These are phyloP conservation scores for Boletus coccyginus DNA, from an alignment of 768 basidiomycete species.

Conservation along the genomic window DNA sequence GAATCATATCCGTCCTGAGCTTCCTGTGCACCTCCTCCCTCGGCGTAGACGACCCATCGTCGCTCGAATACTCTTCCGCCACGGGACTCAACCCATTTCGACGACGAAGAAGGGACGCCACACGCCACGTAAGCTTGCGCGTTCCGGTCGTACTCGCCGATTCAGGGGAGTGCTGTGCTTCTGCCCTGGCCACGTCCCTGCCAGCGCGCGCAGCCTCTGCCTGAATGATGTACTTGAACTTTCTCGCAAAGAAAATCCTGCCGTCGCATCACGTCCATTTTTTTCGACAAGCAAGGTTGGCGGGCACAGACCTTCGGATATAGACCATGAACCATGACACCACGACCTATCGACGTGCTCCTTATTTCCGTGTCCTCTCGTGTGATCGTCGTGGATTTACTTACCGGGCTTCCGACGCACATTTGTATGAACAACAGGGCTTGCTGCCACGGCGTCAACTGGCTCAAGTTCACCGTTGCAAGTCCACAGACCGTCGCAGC, in stretches of 20 bases:
- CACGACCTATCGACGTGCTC: constrained; percentile 46
- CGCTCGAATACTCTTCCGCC: constrained; percentile 17
- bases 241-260: constrained; percentile 69
- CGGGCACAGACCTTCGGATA: constrained; percentile 53
- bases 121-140: constrained; percentile 25
- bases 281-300: background rate
- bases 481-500: constrained; percentile 80
- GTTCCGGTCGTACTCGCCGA: constrained; percentile 16
- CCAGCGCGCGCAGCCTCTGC: constrained; percentile 34
- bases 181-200: constrained; percentile 20
- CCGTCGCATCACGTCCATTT: background rate
- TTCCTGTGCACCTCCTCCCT: constrained; percentile 23
- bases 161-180: constrained; percentile 20
- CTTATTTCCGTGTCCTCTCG: no score
- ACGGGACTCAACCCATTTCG: constrained; percentile 28
- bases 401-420: constrained; percentile 71
- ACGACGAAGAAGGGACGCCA: constrained; percentile 34
- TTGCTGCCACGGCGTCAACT: constrained; percentile 70
- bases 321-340: constrained; percentile 86
- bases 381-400: constrained; percentile 23
- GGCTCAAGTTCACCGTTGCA: constrained; percentile 64
- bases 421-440: constrained; percentile 71
- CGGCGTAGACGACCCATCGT: constrained; percentile 14
- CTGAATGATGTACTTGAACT: constrained; percentile 59
- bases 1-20: constrained; percentile 73